Percentiles rank a stretch among this genome's conserved stretches.
Evolutionary conservation across 2,329 filamentous ascomycete genomes (phyloP).

Genomic region (Epichloe baconii): DNA sequence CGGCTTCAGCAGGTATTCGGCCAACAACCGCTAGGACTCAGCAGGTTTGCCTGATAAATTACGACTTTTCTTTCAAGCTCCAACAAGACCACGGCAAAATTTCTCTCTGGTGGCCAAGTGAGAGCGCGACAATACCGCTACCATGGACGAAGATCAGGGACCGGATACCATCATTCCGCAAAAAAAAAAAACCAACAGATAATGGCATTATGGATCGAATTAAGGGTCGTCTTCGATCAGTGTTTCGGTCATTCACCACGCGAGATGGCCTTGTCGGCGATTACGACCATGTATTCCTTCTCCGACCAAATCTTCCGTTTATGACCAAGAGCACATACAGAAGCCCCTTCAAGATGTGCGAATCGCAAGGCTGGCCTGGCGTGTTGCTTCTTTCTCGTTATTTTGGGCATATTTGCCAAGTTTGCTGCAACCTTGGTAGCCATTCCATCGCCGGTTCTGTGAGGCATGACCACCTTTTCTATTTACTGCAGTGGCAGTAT

Average conservation of each 20-base stretch:
- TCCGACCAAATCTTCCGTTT: constrained; percentile 72
- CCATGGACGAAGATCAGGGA: constrained; percentile 44
- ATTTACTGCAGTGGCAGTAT: constrained; percentile 63
- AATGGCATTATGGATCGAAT: constrained; percentile 17
- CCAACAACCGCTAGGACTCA: too few species aligned
- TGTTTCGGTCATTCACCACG: constrained; percentile 33
- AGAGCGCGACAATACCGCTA: not conserved
- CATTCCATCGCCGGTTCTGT: constrained; percentile 38
- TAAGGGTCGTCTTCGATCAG: constrained; percentile 9
- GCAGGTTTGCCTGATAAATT: too few species aligned
- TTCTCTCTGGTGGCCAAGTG: not conserved
- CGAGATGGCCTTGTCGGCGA: constrained; percentile 66
- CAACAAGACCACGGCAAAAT: too few species aligned
- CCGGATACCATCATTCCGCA: constrained; percentile 36
- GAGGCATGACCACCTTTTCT: constrained; percentile 37
- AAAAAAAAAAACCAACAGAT: constrained; percentile 13
- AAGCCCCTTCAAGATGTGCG: constrained; percentile 65
- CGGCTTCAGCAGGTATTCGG: too few species aligned
- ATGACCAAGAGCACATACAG: constrained; percentile 41
- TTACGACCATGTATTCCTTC: constrained; percentile 86
- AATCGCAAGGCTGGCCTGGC: constrained; percentile 71
- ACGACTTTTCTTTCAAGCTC: too few species aligned
- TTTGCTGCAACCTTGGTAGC: constrained; percentile 69
- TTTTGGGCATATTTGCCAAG: constrained; percentile 76
- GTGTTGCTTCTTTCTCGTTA: constrained; percentile 60